A percentile compares a stretch with the other conserved stretches of the same genome.
Conservation (phyloP, 495 filamentous ascomycete species). For the Mycothermus thermophilus region DNA sequence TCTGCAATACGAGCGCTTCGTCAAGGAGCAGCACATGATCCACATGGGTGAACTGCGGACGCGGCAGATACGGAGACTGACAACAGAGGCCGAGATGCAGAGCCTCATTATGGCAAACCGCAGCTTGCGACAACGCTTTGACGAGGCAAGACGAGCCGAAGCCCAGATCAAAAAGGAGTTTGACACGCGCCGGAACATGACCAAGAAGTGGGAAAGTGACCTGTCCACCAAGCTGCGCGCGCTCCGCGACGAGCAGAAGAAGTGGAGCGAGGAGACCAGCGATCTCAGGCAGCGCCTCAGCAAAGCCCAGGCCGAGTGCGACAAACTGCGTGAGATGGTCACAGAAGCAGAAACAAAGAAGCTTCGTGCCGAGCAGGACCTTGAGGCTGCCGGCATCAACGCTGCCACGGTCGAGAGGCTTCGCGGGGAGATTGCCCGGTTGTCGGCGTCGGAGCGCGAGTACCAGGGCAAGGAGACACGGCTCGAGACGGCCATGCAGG, state of each 20-base stretch:
- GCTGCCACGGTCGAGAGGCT: constrained; percentile 47
- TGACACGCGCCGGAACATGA: constrained; percentile 45
- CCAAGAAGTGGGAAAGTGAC: constrained; percentile 58
- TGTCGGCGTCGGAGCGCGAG: constrained; percentile 40
- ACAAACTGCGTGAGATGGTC: constrained; percentile 42
- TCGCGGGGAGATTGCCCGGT: constrained; percentile 40
- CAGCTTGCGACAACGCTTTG: constrained; percentile 50
- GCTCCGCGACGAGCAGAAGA: constrained; percentile 54
- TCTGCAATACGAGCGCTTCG: constrained; percentile 61
- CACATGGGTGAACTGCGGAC: constrained; percentile 60
- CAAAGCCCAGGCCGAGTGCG: constrained; percentile 36
- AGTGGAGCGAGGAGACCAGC: constrained; percentile 42
- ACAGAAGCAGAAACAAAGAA: constrained; percentile 48
- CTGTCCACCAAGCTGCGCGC: constrained; percentile 43
- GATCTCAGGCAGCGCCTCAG: constrained; percentile 40
- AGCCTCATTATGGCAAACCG: constrained; percentile 59
- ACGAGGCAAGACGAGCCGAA: constrained; percentile 52
- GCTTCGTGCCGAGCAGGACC: constrained; percentile 41
- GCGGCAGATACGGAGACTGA: constrained; percentile 52
- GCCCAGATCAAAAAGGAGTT: constrained; percentile 50
- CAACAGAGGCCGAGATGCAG: constrained; percentile 60
- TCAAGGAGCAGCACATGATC: constrained; percentile 59
- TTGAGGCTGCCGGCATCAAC: constrained; percentile 43
- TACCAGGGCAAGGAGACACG: constrained; percentile 46
- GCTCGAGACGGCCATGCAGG: constrained; percentile 34